phyloP scores from a whole-genome alignment of 2,329 filamentous ascomycete species.

The Aaosphaeria arxii region DNA sequence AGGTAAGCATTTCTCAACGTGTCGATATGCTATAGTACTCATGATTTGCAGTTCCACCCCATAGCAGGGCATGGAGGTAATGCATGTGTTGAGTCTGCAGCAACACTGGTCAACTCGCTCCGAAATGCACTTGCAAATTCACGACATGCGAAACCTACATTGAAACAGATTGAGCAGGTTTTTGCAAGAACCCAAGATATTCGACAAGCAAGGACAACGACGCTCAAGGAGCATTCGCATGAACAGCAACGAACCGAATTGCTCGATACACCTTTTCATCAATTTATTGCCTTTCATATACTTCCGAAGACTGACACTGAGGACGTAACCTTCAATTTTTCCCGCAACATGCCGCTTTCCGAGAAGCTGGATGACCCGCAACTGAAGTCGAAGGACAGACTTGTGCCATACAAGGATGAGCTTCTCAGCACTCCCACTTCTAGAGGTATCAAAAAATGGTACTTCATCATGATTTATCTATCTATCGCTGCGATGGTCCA shows the following conservation, averaged over 20 bases:
- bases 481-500: background rate
- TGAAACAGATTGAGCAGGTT: background rate
- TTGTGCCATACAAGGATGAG: background rate
- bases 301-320: background rate
- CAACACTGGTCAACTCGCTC: background rate
- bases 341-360: background rate
- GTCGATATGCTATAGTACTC: too few species aligned
- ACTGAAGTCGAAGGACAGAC: background rate
- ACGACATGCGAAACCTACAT: background rate
- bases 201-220: background rate
- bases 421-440: background rate
- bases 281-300: background rate
- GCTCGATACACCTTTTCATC: background rate
- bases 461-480: background rate
- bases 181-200: background rate
- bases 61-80: background rate
- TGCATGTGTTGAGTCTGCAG: background rate
- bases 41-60: background rate
- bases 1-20: background rate
- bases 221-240: background rate
- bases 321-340: background rate
- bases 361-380: background rate
- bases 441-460: background rate
- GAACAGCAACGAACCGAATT: background rate
- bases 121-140: background rate